phyloP scores from a whole-genome alignment of 768 basidiomycete species.

The Daedaleopsis sinensis region DNA sequence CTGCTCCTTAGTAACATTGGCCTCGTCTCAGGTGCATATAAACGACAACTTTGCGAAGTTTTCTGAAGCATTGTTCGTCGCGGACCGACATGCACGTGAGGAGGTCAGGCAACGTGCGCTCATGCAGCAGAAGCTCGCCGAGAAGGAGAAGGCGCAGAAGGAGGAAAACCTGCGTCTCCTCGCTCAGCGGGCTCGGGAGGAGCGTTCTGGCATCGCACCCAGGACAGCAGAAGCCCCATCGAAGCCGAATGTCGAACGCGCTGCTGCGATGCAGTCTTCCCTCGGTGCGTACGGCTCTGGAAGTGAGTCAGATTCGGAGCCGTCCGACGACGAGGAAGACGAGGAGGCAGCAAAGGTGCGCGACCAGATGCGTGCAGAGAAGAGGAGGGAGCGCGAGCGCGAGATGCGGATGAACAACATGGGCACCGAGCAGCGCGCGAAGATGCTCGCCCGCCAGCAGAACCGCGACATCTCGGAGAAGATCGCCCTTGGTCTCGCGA shows the following conservation, averaged over 20 bases:
- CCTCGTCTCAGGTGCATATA: constrained; percentile 78
- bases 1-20: neutral
- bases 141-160: constrained; percentile 94
- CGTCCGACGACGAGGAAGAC: constrained; percentile 59
- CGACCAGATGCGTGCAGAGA: constrained; percentile 89
- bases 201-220: constrained; percentile 77
- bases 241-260: constrained; percentile 67
- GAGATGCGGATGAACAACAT: constrained; percentile 99
- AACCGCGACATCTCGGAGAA: constrained; percentile 99
- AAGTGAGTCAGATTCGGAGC: constrained; percentile 59
- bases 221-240: constrained; percentile 29
- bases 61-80: constrained; percentile 93
- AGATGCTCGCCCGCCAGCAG: constrained; percentile 93
- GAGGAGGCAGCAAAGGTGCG: constrained; percentile 86
- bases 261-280: constrained; percentile 72
- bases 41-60: constrained; percentile 99
- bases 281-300: constrained; percentile 89
- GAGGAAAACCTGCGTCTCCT: constrained; percentile 94
- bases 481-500: constrained; percentile 95
- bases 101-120: constrained; percentile 95
- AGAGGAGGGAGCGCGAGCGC: constrained; percentile 90
- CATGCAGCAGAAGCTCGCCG: constrained; percentile 98
- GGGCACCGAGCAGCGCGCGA: constrained; percentile 96
- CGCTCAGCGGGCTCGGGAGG: constrained; percentile 94
- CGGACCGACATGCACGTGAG: constrained; percentile 96